Conservation (phyloP, 768 basidiomycete genomes). For the Boletus subcaerulescens region DNA sequence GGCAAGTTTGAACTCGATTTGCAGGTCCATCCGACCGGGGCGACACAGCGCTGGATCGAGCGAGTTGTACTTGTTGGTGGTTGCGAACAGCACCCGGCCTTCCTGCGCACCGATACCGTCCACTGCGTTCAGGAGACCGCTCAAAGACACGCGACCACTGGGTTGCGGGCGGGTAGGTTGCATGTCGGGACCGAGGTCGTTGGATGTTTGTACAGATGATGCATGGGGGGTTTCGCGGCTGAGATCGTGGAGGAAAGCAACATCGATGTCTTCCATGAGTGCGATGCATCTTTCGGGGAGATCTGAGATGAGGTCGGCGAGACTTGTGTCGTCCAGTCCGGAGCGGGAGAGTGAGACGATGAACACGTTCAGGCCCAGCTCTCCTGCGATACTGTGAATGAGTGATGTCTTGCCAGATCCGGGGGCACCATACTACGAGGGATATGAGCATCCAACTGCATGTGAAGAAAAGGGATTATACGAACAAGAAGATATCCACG, state of each 20-base stretch:
- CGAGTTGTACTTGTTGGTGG: constrained; percentile 67
- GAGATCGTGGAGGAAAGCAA: constrained; percentile 55
- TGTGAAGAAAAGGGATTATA: background rate
- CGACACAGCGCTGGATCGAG: constrained; percentile 75
- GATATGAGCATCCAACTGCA: background rate
- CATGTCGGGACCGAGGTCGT: constrained; percentile 13
- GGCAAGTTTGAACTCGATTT: constrained; percentile 74
- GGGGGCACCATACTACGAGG: constrained; percentile 59
- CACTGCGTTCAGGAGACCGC: constrained; percentile 74
- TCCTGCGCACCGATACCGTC: constrained; percentile 80
- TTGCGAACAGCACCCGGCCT: constrained; percentile 78
- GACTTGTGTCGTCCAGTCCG: constrained; percentile 59
- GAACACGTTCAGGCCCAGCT: constrained; percentile 71
- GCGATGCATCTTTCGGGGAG: constrained; percentile 73
- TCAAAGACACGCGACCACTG: constrained; percentile 52
- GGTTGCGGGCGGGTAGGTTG: constrained; percentile 8
- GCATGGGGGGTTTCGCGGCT: constrained; percentile 27
- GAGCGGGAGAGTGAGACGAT: constrained; percentile 62
- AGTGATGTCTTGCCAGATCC: constrained; percentile 79
- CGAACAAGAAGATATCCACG: constrained; percentile 68
- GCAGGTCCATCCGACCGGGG: constrained; percentile 78
- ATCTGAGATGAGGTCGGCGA: constrained; percentile 55
- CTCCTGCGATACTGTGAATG: constrained; percentile 76
- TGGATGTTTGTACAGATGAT: background rate
- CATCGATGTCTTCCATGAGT: constrained; percentile 84